Evolutionary conservation across 2,329 filamentous ascomycete species (phyloP).

Genomic region (Hymenoscyphus fructigenus): DNA sequence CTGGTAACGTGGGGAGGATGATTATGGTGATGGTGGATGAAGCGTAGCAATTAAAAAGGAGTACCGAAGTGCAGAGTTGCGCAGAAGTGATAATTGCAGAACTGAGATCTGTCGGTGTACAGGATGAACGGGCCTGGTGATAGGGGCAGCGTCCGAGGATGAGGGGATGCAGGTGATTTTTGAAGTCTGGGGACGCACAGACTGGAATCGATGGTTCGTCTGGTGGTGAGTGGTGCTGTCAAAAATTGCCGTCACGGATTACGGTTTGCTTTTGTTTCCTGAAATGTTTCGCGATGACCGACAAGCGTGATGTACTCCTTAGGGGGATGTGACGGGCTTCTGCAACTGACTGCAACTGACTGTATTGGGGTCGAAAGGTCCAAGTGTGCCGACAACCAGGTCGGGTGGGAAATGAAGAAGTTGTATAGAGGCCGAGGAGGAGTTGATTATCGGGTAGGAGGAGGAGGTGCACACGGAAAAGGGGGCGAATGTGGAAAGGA

Average conservation of each 20-base stretch:
- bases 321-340: conserved; percentile 19
- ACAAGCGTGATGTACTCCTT: conserved; percentile 24
- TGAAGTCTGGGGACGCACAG: conserved; percentile 22
- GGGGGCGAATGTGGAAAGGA: conserved; percentile 1
- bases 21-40: not conserved
- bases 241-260: not conserved
- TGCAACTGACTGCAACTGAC: conserved; percentile 16
- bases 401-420: conserved; percentile 9
- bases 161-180: conserved; percentile 1
- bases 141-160: conserved; percentile 4
- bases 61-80: not conserved
- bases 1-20: not conserved
- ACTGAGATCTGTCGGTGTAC: not conserved
- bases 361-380: conserved; percentile 4
- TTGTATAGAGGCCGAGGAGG: conserved; percentile 5
- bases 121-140: conserved; percentile 10
- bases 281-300: conserved; percentile 25
- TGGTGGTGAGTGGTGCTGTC: conserved; percentile 4
- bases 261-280: conserved; percentile 32
- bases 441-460: conserved; percentile 1
- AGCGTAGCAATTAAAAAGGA: not conserved
- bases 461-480: not conserved
- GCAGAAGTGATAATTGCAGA: not conserved
- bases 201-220: conserved; percentile 15
- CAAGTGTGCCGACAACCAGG: conserved; percentile 17